These are phyloP conservation scores for Microthlaspi erraticum DNA, from an alignment of 345 rosid genomes.

Conservation along the genomic window DNA sequence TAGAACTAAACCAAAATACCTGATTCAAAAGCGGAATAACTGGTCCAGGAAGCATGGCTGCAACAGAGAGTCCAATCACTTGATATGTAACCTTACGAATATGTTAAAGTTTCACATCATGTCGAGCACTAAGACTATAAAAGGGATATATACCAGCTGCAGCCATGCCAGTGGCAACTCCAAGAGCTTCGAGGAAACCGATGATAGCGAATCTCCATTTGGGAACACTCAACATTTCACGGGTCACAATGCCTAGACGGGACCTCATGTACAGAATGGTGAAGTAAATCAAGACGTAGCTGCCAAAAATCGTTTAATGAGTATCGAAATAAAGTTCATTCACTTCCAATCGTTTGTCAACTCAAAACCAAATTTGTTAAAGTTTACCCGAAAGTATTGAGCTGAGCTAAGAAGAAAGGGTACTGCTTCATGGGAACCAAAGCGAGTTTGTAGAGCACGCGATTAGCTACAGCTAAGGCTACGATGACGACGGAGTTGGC, in stretches of 20 bases:
- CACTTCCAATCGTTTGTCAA: not conserved
- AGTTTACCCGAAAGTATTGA: constrained; percentile 79
- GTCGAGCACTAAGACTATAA: not conserved
- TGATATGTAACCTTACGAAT: constrained; percentile 26
- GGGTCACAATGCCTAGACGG: constrained; percentile 68
- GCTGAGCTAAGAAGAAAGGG: constrained; percentile 88
- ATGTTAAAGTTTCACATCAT: constrained; percentile 13
- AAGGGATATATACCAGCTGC: constrained; percentile 63
- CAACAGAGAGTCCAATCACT: constrained; percentile 36
- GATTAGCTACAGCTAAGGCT: constrained; percentile 70
- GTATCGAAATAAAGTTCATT: not conserved
- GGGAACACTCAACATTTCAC: constrained; percentile 76
- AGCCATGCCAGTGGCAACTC: constrained; percentile 83
- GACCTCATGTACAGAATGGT: constrained; percentile 59
- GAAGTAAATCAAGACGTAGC: constrained; percentile 78
- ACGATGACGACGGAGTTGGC: constrained; percentile 55
- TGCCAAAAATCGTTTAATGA: constrained; percentile 34
- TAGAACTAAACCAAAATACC: constrained; percentile 48
- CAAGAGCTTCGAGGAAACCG: constrained; percentile 82
- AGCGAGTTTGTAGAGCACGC: constrained; percentile 94
- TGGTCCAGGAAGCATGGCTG: constrained; percentile 96
- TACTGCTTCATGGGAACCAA: constrained; percentile 86
- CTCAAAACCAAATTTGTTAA: not conserved
- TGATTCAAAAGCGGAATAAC: constrained; percentile 82
- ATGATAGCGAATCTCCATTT: constrained; percentile 70